A percentile compares a stretch with the other conserved stretches of the same genome.
Evolutionary conservation across 2,329 filamentous ascomycete genomes (phyloP).

Genomic region (Penicillium italicum): DNA sequence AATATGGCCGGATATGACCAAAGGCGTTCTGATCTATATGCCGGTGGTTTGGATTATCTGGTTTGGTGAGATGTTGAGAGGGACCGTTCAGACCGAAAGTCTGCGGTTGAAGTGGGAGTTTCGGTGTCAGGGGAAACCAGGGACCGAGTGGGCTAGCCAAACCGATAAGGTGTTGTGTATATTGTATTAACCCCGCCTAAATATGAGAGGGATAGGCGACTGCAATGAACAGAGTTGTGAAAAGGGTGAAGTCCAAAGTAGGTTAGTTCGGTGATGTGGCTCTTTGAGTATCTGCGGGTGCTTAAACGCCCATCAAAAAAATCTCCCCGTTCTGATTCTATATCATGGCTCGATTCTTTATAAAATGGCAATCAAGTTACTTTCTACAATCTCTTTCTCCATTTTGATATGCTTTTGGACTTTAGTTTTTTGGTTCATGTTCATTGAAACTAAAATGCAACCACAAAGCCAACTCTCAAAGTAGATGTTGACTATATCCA

Average conservation of each 20-base stretch:
- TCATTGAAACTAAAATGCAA: not conserved
- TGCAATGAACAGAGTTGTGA: not conserved
- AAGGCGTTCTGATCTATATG: constrained; percentile 18
- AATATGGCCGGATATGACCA: constrained; percentile 5
- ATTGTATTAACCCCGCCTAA: not conserved
- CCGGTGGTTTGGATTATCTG: constrained; percentile 23
- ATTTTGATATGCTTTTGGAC: not conserved
- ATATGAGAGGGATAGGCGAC: not conserved
- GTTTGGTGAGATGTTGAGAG: constrained; percentile 20
- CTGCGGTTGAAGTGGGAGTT: constrained; percentile 24
- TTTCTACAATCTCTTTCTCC: not conserved
- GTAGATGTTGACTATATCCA: not conserved
- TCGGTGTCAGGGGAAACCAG: constrained; percentile 28
- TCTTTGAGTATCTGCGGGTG: constrained; percentile 4
- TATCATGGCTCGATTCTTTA: not conserved
- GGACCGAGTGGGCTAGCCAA: constrained; percentile 18
- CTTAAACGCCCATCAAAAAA: not conserved
- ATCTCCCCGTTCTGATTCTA: not conserved
- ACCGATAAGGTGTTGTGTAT: not conserved
- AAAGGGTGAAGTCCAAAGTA: not conserved
- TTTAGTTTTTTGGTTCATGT: not conserved
- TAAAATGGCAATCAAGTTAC: not conserved
- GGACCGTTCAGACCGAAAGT: constrained; percentile 24
- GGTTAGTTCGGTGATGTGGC: constrained; percentile 3
- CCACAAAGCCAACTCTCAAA: not conserved